phyloP scores from a whole-genome alignment of 164 flowering plant genomes.

The Macadamia tetraphylla region DNA sequence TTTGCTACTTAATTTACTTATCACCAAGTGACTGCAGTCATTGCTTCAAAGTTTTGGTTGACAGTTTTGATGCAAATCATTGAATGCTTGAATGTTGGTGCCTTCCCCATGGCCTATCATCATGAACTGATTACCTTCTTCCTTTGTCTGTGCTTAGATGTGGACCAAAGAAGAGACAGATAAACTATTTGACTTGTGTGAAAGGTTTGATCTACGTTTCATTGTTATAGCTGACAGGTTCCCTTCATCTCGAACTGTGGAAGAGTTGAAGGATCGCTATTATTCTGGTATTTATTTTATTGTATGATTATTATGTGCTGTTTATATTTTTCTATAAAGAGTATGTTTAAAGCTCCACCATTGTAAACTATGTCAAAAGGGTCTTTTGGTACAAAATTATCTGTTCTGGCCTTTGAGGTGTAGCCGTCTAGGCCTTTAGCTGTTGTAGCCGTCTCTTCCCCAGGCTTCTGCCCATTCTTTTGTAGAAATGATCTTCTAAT shows the following conservation, averaged over 20 bases:
- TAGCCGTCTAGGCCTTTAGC: too few species aligned
- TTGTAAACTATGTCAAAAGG: background rate
- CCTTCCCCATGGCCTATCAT: background rate
- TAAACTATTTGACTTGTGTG: slow-evolving; percentile 84
- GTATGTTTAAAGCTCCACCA: background rate
- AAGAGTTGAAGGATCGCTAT: slow-evolving; percentile 93
- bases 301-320: slow-evolving; percentile 1
- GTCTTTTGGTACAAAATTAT: too few species aligned
- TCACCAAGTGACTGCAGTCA: too few species aligned
- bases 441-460: too few species aligned
- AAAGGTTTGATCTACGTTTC: slow-evolving; percentile 87
- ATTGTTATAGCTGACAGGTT: slow-evolving; percentile 89
- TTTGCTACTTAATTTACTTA: too few species aligned
- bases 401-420: too few species aligned
- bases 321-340: background rate
- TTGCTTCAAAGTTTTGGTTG: too few species aligned
- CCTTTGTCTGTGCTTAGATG: slow-evolving; percentile 26
- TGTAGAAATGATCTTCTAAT: background rate
- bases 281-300: slow-evolving; percentile 57
- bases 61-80: background rate
- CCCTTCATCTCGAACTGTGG: slow-evolving; percentile 69
- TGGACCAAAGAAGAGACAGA: slow-evolving; percentile 98
- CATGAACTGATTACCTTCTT: background rate
- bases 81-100: background rate
- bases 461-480: too few species aligned